Percentiles rank a stretch among this genome's conserved stretches.
phyloP scores from a whole-genome alignment of 1,284 basidiomycete species.

The Entoloma clypeatum region DNA sequence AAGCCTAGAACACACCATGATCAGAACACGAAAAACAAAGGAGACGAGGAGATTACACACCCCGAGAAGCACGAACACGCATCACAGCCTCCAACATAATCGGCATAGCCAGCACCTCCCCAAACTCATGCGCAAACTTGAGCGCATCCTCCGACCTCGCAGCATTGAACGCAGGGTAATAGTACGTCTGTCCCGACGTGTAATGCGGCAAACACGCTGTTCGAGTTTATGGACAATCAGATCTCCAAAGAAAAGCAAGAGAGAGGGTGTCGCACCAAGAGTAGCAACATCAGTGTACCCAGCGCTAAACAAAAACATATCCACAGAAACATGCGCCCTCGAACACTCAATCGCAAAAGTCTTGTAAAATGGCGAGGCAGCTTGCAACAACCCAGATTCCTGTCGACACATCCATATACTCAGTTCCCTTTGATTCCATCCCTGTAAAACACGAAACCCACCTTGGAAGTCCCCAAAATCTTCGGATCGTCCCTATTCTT shows the following conservation, averaged over 20 bases:
- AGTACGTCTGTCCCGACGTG: conserved; percentile 97
- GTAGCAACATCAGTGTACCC: conserved; percentile 96
- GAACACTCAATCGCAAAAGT: conserved; percentile 99
- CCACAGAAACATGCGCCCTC: conserved; percentile 94
- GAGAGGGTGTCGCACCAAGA: conserved; percentile 51
- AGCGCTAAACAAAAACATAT: conserved; percentile 98
- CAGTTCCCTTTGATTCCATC: too few relatives aligned
- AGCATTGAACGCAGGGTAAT: conserved; percentile 98
- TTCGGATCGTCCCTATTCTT: conserved; percentile 98
- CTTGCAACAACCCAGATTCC: conserved; percentile 86
- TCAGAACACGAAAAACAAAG: conserved; percentile 2
- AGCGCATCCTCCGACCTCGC: conserved; percentile 91
- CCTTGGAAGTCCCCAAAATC: conserved; percentile 91
- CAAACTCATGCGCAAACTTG: conserved; percentile 98
- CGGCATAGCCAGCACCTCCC: conserved; percentile 88
- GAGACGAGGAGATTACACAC: conserved; percentile 34
- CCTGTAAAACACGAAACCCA: conserved; percentile 27
- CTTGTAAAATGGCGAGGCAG: conserved; percentile 96
- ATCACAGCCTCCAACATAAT: conserved; percentile 98
- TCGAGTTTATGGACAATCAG: conserved; percentile 12
- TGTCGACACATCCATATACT: conserved; percentile 30
- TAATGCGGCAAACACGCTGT: conserved; percentile 91
- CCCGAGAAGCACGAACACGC: conserved; percentile 93
- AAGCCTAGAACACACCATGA: conserved; percentile 53
- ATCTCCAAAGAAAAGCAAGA: neutral